phyloP scores from a whole-genome alignment of 2,329 filamentous ascomycete species.

The Emmonsiellopsis sp. region DNA sequence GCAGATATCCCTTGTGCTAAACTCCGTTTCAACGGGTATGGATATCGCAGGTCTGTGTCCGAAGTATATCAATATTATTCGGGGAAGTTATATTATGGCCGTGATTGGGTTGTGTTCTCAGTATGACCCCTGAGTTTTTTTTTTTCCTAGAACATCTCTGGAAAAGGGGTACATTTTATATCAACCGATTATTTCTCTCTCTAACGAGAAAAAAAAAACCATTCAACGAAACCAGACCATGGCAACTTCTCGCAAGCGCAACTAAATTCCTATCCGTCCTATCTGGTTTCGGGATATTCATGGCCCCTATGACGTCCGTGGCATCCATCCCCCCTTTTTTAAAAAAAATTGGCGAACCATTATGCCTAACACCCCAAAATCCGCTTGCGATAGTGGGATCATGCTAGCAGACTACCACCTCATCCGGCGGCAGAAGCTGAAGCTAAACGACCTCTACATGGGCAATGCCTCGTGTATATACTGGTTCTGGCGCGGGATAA shows the following conservation, averaged over 20 bases:
- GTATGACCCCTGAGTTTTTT: constrained; percentile 4
- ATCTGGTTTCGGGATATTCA: constrained; percentile 37
- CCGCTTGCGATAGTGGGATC: constrained; percentile 22
- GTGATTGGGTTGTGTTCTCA: constrained; percentile 37
- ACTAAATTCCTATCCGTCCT: constrained; percentile 26
- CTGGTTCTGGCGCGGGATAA: constrained; percentile 18
- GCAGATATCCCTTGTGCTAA: constrained; percentile 33
- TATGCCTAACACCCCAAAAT: background rate
- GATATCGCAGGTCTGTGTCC: constrained; percentile 47
- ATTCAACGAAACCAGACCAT: constrained; percentile 7
- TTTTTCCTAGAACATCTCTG: background rate
- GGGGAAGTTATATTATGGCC: constrained; percentile 43
- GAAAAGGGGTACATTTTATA: background rate
- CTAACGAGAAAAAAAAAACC: background rate
- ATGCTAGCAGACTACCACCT: constrained; percentile 41
- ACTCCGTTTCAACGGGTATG: constrained; percentile 45
- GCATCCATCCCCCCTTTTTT: background rate
- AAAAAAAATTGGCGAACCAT: background rate
- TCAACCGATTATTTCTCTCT: background rate
- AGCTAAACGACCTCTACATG: constrained; percentile 36
- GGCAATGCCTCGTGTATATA: constrained; percentile 21
- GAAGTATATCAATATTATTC: constrained; percentile 47
- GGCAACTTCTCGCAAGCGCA: constrained; percentile 36
- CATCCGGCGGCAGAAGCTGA: constrained; percentile 27
- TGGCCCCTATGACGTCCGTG: constrained; percentile 34